These are phyloP conservation scores for Debaryomyces castellii DNA, from an alignment of 805 yeast genomes.

Conservation along the genomic window DNA sequence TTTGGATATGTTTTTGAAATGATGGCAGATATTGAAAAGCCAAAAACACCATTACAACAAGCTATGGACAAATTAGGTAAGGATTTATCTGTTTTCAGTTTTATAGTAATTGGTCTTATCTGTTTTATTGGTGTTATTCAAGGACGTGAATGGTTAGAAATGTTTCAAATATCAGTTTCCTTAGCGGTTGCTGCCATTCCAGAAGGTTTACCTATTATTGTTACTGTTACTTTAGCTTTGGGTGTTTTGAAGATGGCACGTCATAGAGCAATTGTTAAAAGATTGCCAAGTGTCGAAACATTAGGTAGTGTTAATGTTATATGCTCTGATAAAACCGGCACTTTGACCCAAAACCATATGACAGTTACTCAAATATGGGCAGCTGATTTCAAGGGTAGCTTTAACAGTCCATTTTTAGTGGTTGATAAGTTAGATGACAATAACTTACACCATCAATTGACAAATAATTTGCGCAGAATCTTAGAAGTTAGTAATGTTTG, in stretches of 20 bases:
- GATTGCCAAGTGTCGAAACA: constrained; percentile 94
- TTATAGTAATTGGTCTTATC: constrained; percentile 85
- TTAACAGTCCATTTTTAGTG: constrained; percentile 39
- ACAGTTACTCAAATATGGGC: constrained; percentile 85
- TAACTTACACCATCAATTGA: constrained; percentile 42
- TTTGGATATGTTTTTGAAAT: constrained; percentile 93
- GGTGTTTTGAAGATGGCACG: constrained; percentile 97
- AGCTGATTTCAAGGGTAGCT: constrained; percentile 49
- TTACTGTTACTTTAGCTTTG: constrained; percentile 92
- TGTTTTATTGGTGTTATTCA: constrained; percentile 87
- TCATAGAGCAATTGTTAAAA: constrained; percentile 88
- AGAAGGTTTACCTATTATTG: constrained; percentile 97
- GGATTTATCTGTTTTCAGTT: constrained; percentile 81
- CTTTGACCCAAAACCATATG: constrained; percentile 89
- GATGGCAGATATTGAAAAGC: constrained; percentile 95
- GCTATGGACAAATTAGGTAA: constrained; percentile 96
- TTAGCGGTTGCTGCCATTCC: constrained; percentile 99
- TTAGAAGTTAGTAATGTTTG: constrained; percentile 71
- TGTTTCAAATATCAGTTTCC: constrained; percentile 97
- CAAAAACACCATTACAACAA: constrained; percentile 93
- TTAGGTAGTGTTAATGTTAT: constrained; percentile 92
- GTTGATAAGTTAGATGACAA: constrained; percentile 49
- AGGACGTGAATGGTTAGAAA: constrained; percentile 94
- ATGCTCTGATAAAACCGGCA: constrained; percentile 84
- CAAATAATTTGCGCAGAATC: constrained; percentile 54